Base-by-base conservation (phyloP, 2,329 filamentous ascomycete genomes). In the Venturia nashicola region DNA sequence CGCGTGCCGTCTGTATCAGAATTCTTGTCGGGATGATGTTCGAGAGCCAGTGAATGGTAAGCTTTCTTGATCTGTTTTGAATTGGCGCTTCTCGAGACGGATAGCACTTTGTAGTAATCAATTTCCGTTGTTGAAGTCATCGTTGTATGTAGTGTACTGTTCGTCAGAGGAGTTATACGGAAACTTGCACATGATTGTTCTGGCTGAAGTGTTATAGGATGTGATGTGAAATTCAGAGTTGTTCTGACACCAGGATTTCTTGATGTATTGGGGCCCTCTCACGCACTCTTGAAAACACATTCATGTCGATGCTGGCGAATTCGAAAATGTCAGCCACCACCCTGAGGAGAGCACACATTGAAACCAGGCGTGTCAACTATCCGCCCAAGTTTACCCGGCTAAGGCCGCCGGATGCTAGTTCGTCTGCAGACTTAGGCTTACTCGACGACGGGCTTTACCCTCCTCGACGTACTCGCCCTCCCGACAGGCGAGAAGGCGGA, bases 1-100 rank as follows among this genome's bases (percentile, higher is more conserved):
- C 20, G 20, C 46, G 46, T 23, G 20, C 46, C 46, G 46, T 51
- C 46, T 5, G 8, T 43, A 4, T 59, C 55, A 12, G 55, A 9
- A n/a, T 59, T 59, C 20, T 59, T 59, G 55, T 59, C 55, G 18
- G 55, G 55, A 43, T 59, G 55, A 23, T 59, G 55, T 39, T 39
- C 20, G n/a, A 39, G 34, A 39, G 55, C 55, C 55, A 59, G 55
- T n/a, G n/a, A 27, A n/a, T 39, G 55, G 40, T 39, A 59, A 39
- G 55, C 55, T 27, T 43, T 59, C 55, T 36, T 59, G 55, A 59
- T 59, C 27, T 59, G 34, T 36, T 27, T 32, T 39, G 18, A 12
- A 20, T 11, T 59, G n/a, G 55, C 55, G 55, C 14, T 39, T 43
- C 3, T 59, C 11, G 16, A 18, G 32, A 39, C 34, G 4, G 34